Conservation (phyloP, 768 basidiomycete genomes). For the Calocera cornea region DNA sequence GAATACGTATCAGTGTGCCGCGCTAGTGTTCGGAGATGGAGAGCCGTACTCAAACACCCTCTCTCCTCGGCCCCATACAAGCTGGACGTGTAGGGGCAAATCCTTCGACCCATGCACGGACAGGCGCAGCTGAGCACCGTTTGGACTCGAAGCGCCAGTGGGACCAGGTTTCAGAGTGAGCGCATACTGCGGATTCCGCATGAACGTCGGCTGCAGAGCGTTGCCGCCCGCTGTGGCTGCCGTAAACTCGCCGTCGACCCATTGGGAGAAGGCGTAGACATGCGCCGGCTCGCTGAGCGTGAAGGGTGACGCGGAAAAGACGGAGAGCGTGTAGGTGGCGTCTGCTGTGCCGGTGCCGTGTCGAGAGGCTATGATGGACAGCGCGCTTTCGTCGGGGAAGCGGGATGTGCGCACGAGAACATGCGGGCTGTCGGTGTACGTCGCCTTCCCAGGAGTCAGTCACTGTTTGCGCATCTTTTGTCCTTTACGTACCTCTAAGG, state of each 20-base stretch:
- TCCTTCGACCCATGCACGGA: constrained; percentile 46
- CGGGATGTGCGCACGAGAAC: constrained; percentile 29
- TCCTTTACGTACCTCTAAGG: neutral
- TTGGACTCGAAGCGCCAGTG: neutral
- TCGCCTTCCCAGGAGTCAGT: constrained; percentile 20
- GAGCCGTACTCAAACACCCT: constrained; percentile 57
- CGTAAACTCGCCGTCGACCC: constrained; percentile 53
- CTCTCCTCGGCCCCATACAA: constrained; percentile 62
- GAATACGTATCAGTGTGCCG: constrained; percentile 21
- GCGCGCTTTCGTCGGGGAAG: constrained; percentile 11
- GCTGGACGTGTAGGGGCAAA: constrained; percentile 55
- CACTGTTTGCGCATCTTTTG: neutral
- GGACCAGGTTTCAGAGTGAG: constrained; percentile 39
- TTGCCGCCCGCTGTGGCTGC: constrained; percentile 75
- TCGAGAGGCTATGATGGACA: constrained; percentile 52
- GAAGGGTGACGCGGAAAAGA: constrained; percentile 34
- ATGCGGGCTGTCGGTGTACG: constrained; percentile 34
- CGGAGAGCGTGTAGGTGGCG: constrained; percentile 55
- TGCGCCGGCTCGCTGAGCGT: constrained; percentile 17
- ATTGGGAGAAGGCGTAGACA: constrained; percentile 9
- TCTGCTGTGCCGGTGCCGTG: constrained; percentile 44
- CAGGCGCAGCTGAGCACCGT: constrained; percentile 29
- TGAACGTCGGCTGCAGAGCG: constrained; percentile 61
- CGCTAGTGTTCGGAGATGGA: neutral
- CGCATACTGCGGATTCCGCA: constrained; percentile 82